Base-by-base conservation (phyloP, 495 filamentous ascomycete genomes). In the Penicillium maclennaniae region DNA sequence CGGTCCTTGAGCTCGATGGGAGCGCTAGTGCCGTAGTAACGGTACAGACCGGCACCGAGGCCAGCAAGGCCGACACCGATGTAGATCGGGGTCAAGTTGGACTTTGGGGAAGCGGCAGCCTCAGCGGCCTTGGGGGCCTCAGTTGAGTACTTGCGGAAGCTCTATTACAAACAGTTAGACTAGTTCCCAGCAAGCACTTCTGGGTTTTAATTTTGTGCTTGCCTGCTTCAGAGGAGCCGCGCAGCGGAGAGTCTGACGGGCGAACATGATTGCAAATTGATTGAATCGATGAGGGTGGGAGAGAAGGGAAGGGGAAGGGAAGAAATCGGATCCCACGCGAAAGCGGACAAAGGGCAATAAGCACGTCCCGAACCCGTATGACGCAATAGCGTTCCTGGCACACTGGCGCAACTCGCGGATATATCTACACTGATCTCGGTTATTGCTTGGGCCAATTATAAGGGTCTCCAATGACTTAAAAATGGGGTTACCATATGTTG, bases 71-170 rank as follows among this genome's bases (percentile, higher is more conserved):
- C 69, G 36, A 75, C 70, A 19, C 64, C 60, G 43, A 68, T 49
- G 51, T 73, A 77, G 57, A 76, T 51, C 19, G 70, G 70, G 38
- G 71, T 62, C 53, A 76, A 53, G 54, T 70, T 72, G 43, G 69
- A 58, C 65, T 71, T 73, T 63, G 59, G 53, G 72, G 67, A 55
- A 73, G 47, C 36, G 27, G 47, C 21, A 10, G 15, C 38, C 46
- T 51, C 53, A 16, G 55, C 45, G 16, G 49, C 49, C 62, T 64
- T 59, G 59, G 72, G 66, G 54, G 74, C 71, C 51, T 77, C 73
- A 25, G 73, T 58, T 43, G 78, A 79, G 69, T 81, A 81, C 58
- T 71, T 72, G 66, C 78, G 78, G 67, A 78, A 67, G 62, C 67
- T 67, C 78, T 81, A 53, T 23, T 26, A 44, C 17, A 53, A 44